Percentiles rank a stretch among this genome's conserved stretches.
Conservation (phyloP, 2,329 filamentous ascomycete species). For the Colletotrichum salicis region DNA sequence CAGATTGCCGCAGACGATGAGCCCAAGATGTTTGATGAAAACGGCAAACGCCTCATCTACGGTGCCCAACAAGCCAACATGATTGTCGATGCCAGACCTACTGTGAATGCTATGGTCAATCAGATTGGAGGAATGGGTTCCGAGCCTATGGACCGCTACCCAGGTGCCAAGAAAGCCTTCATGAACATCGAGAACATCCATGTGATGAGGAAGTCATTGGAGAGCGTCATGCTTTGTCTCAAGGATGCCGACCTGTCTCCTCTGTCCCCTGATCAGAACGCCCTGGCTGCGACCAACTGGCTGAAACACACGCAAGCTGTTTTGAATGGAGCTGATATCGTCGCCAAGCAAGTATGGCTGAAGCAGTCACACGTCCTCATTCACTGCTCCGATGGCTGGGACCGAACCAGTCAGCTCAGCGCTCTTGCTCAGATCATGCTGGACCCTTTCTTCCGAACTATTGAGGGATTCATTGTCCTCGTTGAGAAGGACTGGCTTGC, state of each 20-base stretch:
- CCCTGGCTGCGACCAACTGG: constrained; percentile 88
- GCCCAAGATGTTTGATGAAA: constrained; percentile 64
- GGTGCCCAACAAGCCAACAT: constrained; percentile 93
- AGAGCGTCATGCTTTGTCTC: constrained; percentile 86
- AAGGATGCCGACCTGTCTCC: constrained; percentile 92
- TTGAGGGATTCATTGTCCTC: constrained; percentile 93
- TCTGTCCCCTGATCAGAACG: constrained; percentile 82
- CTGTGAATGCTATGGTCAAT: constrained; percentile 93
- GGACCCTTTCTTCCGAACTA: constrained; percentile 92
- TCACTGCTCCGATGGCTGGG: constrained; percentile 98
- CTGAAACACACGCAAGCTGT: constrained; percentile 87
- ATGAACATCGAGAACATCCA: constrained; percentile 98
- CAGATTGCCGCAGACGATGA: constrained; percentile 59
- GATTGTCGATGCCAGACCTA: constrained; percentile 95
- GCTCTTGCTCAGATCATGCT: constrained; percentile 92
- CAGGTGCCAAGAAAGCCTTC: constrained; percentile 89
- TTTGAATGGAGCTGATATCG: constrained; percentile 84
- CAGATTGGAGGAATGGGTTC: constrained; percentile 93
- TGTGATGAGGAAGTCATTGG: constrained; percentile 92
- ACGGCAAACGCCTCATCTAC: constrained; percentile 76
- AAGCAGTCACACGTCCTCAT: constrained; percentile 95
- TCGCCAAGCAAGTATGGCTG: constrained; percentile 88
- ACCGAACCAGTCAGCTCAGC: constrained; percentile 94
- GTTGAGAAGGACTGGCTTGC: constrained; percentile 98
- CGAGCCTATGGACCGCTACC: constrained; percentile 98